A percentile compares a stretch with the other conserved stretches of the same genome.
phyloP scores from a whole-genome alignment of 2,329 filamentous ascomycete genomes.

The Colletotrichum salicis region DNA sequence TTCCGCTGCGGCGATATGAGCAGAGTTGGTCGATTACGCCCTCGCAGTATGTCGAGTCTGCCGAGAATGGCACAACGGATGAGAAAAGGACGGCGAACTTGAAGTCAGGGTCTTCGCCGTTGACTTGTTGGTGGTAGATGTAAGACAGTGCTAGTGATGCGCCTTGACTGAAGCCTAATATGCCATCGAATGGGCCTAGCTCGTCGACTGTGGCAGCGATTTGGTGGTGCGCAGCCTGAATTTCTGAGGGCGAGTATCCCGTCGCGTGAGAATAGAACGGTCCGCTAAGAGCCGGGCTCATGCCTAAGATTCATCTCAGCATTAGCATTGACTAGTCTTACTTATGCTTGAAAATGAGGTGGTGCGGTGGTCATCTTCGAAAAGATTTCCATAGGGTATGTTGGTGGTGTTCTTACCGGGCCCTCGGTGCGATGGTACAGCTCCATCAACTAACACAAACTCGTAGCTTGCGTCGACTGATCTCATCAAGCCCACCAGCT shows the following conservation, averaged over 20 bases:
- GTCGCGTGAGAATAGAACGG: conserved; percentile 20
- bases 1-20: conserved; percentile 1
- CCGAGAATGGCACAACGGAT: conserved; percentile 21
- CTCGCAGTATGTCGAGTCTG: conserved; percentile 16
- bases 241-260: conserved; percentile 17
- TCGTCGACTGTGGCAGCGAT: conserved; percentile 22
- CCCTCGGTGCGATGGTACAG: conserved; percentile 13
- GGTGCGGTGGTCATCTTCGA: too few relatives aligned
- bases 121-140: conserved; percentile 20
- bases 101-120: conserved; percentile 20
- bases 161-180: conserved; percentile 39
- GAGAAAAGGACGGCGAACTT: conserved; percentile 29
- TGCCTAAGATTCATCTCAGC: background rate
- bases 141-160: conserved; percentile 28
- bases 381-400: too few relatives aligned
- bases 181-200: conserved; percentile 39
- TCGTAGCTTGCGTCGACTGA: conserved; percentile 31
- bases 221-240: conserved; percentile 8
- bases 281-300: conserved; percentile 7
- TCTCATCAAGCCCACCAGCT: conserved; percentile 17
- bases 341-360: too few relatives aligned
- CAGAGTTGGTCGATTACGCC: conserved; percentile 19
- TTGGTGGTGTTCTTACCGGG: conserved; percentile 15
- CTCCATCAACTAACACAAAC: conserved; percentile 31
- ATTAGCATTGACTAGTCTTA: background rate